A percentile compares a stretch with the other conserved stretches of the same genome.
phyloP scores from a whole-genome alignment of 129 eudicot genomes.

The Calendula officinalis region DNA sequence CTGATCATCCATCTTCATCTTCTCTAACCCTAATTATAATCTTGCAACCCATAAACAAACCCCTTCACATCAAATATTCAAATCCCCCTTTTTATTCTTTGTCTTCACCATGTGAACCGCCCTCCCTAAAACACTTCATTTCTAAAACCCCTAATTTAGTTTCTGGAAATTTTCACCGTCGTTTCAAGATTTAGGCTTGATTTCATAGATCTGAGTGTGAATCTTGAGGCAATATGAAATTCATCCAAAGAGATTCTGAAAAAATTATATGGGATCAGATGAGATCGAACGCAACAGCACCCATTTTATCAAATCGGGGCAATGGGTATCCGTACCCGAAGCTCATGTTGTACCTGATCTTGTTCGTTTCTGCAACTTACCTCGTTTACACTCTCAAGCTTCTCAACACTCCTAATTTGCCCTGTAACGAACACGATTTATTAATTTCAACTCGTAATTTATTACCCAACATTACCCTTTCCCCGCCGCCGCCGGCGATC shows the following conservation, averaged over 20 bases:
- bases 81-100: background rate
- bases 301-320: constrained; percentile 21
- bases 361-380: constrained; percentile 61
- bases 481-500: constrained; percentile 17
- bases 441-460: constrained; percentile 14
- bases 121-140: constrained; percentile 14
- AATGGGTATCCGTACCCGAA: too few species aligned
- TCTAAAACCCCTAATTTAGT: too few species aligned
- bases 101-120: too few species aligned
- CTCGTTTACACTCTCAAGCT: constrained; percentile 68
- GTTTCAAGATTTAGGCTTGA: constrained; percentile 43
- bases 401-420: too few species aligned
- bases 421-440: too few species aligned
- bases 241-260: constrained; percentile 51
- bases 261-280: constrained; percentile 40
- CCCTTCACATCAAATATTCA: too few species aligned
- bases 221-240: too few species aligned
- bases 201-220: too few species aligned
- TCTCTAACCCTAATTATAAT: too few species aligned
- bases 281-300: constrained; percentile 19
- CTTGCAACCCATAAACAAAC: too few species aligned
- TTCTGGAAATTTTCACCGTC: background rate
- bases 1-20: too few species aligned
- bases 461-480: constrained; percentile 9
- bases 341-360: constrained; percentile 56